Base-by-base conservation (phyloP, 192 early-diverging fungal species). In the Gonapodya prolifera region DNA sequence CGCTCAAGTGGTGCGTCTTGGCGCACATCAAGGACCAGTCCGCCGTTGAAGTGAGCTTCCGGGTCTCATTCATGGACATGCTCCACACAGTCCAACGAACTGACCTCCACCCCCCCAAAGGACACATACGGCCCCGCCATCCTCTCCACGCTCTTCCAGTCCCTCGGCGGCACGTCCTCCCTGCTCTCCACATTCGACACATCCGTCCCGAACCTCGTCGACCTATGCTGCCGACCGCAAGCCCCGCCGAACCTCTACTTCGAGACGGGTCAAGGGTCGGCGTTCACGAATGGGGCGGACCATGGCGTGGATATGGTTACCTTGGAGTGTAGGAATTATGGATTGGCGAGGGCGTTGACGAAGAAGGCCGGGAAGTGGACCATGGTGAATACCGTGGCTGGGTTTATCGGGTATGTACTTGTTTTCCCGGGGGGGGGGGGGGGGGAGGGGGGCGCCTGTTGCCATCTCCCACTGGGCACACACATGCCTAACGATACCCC, bases 371-470 rank as follows among this genome's bases (percentile, higher is more conserved):
- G 70, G 31, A 17, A 73, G 1, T 73, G 70, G 70, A 2, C 1
- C 0, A 73, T 73, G 1, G 30, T 73, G 31, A 73, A 73, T 8
- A n/a, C 70, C 0, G 70, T 73, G 0, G 70, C 34, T 0, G 70
- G 70, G 70, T 73, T 73, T 18, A 73, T 73, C 34, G 70, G 70
- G 70, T n/a, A n/a, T n/a, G n/a, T n/a, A n/a, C n/a, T n/a, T n/a
- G n/a, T n/a, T n/a, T n/a, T n/a, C n/a, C n/a, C n/a, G n/a, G n/a
- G n/a, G n/a, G n/a, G n/a, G n/a, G n/a, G n/a, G n/a, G n/a, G n/a
- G n/a, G n/a, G n/a, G n/a, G n/a, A n/a, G n/a, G n/a, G n/a, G n/a
- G n/a, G n/a, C n/a, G n/a, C n/a, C n/a, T n/a, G n/a, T n/a, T n/a
- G n/a, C n/a, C n/a, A n/a, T n/a, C n/a, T n/a, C n/a, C n/a, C n/a